A percentile compares a stretch with the other conserved stretches of the same genome.
These are phyloP conservation scores for Polytrichum commune DNA, from an alignment of 225 moss, liverwort and hornwort genomes.

Conservation along the genomic window DNA sequence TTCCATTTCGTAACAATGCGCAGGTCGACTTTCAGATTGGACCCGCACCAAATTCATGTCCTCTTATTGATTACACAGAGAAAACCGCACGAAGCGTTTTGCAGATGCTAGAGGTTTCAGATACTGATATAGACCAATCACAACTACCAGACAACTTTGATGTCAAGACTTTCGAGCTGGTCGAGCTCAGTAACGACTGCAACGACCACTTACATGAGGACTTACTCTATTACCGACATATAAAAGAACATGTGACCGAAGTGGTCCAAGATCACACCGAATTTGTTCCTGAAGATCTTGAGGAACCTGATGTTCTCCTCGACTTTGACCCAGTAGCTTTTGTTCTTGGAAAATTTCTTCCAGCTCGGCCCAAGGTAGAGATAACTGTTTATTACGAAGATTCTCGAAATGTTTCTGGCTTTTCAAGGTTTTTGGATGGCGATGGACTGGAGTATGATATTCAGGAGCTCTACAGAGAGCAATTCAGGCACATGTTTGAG, in stretches of 20 bases:
- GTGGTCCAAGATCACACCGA: conserved; percentile 14
- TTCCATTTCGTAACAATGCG: conserved; percentile 1
- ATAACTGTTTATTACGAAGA: conserved; percentile 14
- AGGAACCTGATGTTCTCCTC: conserved; percentile 18
- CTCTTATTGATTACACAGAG: conserved; percentile 7
- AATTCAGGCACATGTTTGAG: conserved; percentile 18
- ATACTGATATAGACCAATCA: conserved; percentile 10
- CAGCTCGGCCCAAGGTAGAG: background rate
- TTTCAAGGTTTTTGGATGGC: conserved; percentile 30
- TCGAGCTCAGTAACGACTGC: conserved; percentile 4
- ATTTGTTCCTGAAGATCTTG: conserved; percentile 14
- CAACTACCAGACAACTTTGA: background rate
- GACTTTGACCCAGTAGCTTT: conserved; percentile 26
- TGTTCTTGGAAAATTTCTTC: conserved; percentile 23
- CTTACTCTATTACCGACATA: conserved; percentile 6
- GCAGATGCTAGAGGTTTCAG: conserved; percentile 16
- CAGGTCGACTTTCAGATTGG: conserved; percentile 29
- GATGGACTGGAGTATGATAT: conserved; percentile 6
- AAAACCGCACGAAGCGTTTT: conserved; percentile 9
- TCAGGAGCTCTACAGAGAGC: conserved; percentile 2
- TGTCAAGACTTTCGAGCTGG: conserved; percentile 14
- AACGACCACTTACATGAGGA: conserved; percentile 19
- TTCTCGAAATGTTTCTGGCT: conserved; percentile 7
- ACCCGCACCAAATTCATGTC: conserved; percentile 12
- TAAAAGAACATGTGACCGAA: conserved; percentile 10